Evolutionary conservation across 176 grass and related monocot genomes (phyloP).

Genomic region (Guadua angustifolia): DNA sequence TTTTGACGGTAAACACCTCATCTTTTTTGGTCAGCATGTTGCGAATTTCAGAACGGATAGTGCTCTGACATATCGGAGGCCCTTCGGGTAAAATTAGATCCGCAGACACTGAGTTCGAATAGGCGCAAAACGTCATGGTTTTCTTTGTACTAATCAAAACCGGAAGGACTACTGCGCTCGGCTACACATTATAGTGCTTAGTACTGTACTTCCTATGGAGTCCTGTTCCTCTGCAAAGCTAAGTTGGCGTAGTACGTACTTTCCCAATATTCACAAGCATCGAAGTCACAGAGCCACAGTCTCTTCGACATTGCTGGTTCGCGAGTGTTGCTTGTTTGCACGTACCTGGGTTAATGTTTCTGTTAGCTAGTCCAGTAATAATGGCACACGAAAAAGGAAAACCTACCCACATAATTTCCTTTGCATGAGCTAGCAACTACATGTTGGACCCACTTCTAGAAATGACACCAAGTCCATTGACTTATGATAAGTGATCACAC

Average conservation of each 20-base stretch:
- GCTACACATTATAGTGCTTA: not conserved
- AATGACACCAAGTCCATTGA: slow-evolving; percentile 9
- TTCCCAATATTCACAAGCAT: not conserved
- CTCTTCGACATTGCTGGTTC: not conserved
- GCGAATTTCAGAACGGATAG: slow-evolving; percentile 3
- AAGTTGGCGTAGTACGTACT: not conserved
- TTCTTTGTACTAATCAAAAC: not conserved
- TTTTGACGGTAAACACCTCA: not conserved
- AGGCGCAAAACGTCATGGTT: not conserved
- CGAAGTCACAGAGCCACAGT: not conserved
- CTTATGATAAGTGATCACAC: not conserved
- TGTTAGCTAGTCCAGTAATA: not conserved
- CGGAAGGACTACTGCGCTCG: not conserved
- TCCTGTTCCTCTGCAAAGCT: not conserved
- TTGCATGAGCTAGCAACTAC: not conserved
- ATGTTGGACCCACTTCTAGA: not conserved
- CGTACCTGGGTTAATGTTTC: not conserved
- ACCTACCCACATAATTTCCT: not conserved
- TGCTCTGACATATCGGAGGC: not conserved
- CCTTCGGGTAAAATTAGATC: slow-evolving; percentile 21
- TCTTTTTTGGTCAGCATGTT: not conserved
- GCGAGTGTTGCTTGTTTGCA: not conserved
- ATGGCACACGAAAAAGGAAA: not conserved
- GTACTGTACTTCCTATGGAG: not conserved
- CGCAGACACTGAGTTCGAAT: not conserved